Evolutionary conservation across 345 rosid species (phyloP).

Genomic region (Bretschneidera sinensis): DNA sequence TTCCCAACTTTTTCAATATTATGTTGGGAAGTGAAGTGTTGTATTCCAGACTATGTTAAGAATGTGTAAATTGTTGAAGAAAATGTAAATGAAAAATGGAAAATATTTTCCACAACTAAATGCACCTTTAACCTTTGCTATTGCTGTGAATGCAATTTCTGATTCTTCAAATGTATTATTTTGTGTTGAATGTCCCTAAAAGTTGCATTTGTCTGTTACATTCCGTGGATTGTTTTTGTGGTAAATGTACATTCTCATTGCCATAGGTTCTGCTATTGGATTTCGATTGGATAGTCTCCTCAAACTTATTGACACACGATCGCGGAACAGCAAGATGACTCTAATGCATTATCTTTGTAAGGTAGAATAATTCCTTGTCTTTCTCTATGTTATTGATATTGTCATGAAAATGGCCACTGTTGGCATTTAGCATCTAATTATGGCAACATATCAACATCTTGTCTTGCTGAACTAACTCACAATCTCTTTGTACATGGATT

Average conservation of each 20-base stretch:
- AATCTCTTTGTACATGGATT: slow-evolving; percentile 1
- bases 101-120: no score
- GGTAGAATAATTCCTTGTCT: slow-evolving; percentile 30
- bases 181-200: not conserved
- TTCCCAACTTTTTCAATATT: no score
- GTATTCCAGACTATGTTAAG: no score
- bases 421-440: no score
- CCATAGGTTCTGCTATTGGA: slow-evolving; percentile 80
- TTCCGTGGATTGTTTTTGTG: not conserved
- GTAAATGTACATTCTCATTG: not conserved
- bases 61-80: no score
- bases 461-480: no score
- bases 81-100: no score
- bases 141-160: not conserved
- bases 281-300: slow-evolving; percentile 91
- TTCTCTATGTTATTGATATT: not conserved
- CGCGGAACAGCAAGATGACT: slow-evolving; percentile 74
- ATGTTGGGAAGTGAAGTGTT: no score
- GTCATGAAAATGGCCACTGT: not conserved
- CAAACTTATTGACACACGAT: slow-evolving; percentile 82
- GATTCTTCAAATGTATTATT: not conserved
- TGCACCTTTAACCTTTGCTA: no score
- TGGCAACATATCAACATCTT: no score
- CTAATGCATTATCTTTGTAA: slow-evolving; percentile 94
- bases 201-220: not conserved